Conservation (phyloP, 345 rosid genomes). For the Theobroma cacao region DNA sequence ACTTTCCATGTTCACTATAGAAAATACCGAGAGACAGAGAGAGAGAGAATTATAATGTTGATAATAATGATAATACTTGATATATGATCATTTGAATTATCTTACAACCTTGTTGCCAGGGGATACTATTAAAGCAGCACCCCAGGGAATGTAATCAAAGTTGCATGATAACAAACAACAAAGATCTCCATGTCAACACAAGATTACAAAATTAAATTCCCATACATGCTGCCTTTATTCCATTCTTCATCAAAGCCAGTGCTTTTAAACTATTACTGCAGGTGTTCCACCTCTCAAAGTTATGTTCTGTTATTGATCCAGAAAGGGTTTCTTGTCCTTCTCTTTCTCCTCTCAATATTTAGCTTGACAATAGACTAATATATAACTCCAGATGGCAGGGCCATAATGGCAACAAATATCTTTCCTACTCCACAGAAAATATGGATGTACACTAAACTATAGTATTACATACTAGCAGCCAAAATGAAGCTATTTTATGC, state of each 20-base stretch:
- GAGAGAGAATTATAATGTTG: background rate
- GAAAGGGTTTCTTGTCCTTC: background rate
- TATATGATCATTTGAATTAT: background rate
- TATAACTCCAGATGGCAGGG: background rate
- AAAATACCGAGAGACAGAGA: background rate
- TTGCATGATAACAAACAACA: background rate
- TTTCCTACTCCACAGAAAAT: background rate
- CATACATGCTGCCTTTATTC: background rate
- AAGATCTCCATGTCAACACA: background rate
- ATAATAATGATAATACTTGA: background rate
- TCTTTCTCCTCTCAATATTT: background rate
- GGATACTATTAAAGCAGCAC: background rate
- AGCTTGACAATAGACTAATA: background rate
- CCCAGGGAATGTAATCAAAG: background rate
- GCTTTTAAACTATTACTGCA: background rate
- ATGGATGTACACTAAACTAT: background rate
- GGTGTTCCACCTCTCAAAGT: background rate
- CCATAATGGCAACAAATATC: background rate
- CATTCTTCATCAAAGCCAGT: background rate
- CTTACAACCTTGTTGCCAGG: background rate
- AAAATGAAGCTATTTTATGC: background rate
- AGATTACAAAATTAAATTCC: background rate
- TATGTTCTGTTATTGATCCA: background rate
- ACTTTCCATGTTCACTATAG: background rate
- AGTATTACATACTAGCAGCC: background rate